These are phyloP conservation scores for Pseudogymnoascus verrucosus DNA, from an alignment of 2,329 filamentous ascomycete species.

Conservation along the genomic window DNA sequence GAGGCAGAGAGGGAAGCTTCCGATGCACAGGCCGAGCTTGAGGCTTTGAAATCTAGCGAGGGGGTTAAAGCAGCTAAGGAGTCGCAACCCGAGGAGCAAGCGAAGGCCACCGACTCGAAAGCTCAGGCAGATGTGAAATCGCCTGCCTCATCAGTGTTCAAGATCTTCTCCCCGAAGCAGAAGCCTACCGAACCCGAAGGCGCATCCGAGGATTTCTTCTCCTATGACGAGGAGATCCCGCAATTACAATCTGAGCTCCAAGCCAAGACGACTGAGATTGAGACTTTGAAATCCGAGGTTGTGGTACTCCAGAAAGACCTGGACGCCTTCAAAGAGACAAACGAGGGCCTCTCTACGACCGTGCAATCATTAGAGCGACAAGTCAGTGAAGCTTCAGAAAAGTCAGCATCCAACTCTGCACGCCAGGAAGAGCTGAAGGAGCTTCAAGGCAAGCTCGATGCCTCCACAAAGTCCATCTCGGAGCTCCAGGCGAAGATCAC, in stretches of 20 bases:
- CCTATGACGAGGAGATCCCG: constrained; percentile 80
- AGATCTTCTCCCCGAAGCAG: constrained; percentile 42
- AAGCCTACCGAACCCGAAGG: constrained; percentile 32
- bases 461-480: constrained; percentile 12
- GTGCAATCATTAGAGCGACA: constrained; percentile 41
- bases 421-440: constrained; percentile 37
- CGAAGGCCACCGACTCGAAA: constrained; percentile 19
- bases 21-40: constrained; percentile 56
- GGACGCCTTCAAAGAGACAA: constrained; percentile 61
- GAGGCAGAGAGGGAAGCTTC: constrained; percentile 56
- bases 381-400: constrained; percentile 37
- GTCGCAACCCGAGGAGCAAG: constrained; percentile 18
- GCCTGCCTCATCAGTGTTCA: constrained; percentile 39
- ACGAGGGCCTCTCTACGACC: constrained; percentile 41
- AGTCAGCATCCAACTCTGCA: constrained; percentile 38
- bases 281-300: constrained; percentile 61
- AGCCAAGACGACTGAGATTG: constrained; percentile 62
- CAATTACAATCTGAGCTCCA: constrained; percentile 69
- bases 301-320: constrained; percentile 62
- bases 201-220: constrained; percentile 70
- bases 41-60: constrained; percentile 41
- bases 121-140: constrained; percentile 34
- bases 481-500: constrained; percentile 1
- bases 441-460: constrained; percentile 30
- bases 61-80: constrained; percentile 22